Percentiles rank a stretch among this genome's conserved stretches.
These are phyloP conservation scores for Proliferodiscus dingleyae DNA, from an alignment of 2,329 filamentous ascomycete species.

Conservation along the genomic window DNA sequence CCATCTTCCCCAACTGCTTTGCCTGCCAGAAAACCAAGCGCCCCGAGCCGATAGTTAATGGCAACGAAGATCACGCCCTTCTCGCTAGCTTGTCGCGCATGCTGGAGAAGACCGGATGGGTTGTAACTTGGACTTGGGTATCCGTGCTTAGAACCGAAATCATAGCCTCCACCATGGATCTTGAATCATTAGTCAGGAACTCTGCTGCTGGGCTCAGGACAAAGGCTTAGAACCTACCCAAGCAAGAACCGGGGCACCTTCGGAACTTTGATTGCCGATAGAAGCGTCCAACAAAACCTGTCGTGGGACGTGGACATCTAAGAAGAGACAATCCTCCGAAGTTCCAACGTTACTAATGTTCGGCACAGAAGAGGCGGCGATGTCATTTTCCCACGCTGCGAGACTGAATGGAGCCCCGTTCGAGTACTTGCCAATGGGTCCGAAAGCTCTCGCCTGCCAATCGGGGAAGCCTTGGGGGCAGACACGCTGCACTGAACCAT, in stretches of 20 bases:
- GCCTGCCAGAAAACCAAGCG: conserved; percentile 1
- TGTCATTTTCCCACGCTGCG: neutral
- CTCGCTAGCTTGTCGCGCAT: conserved; percentile 22
- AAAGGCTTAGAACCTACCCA: no score
- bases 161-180: conserved; percentile 48
- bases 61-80: conserved; percentile 36
- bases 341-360: conserved; percentile 10
- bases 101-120: conserved; percentile 37
- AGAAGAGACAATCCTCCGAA: conserved; percentile 41
- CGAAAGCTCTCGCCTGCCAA: no score
- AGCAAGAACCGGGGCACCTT: conserved; percentile 40
- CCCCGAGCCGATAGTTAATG: conserved; percentile 34
- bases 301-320: conserved; percentile 41
- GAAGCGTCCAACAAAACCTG: conserved; percentile 30
- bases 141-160: conserved; percentile 36
- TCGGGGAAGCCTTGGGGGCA: conserved; percentile 35
- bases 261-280: neutral
- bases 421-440: no score
- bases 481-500: conserved; percentile 27
- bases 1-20: neutral
- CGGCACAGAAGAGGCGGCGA: neutral
- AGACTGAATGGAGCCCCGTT: conserved; percentile 3
- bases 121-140: conserved; percentile 34
- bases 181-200: no score
- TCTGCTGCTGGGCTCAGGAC: no score